Conservation (phyloP, 1,284 basidiomycete genomes). For the Flammula alnicola region DNA sequence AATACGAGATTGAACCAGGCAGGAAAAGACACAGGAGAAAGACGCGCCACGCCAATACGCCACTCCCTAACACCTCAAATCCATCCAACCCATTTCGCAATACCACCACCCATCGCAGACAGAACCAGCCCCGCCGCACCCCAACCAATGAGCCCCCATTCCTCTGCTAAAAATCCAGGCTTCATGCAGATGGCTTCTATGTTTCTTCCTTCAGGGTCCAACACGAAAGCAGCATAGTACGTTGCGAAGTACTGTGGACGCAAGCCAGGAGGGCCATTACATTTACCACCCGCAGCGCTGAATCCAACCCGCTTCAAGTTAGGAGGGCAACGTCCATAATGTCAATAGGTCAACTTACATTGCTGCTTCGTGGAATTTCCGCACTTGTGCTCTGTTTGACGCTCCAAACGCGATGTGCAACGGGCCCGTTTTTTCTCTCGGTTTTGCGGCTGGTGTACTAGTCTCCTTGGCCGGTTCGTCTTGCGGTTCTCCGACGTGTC, state of each 20-base stretch:
- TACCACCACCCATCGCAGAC: slow-evolving; percentile 9
- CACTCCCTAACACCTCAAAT: too few species aligned
- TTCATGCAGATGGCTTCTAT: slow-evolving; percentile 27
- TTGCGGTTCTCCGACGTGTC: too few species aligned
- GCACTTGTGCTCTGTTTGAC: slow-evolving; percentile 24
- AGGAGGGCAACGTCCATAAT: too few species aligned
- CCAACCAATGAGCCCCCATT: slow-evolving; percentile 22
- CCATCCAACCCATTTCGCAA: slow-evolving; percentile 15
- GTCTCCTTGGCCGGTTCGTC: too few species aligned
- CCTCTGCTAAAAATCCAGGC: slow-evolving; percentile 24
- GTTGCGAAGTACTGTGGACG: slow-evolving; percentile 25
- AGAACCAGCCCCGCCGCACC: slow-evolving; percentile 2
- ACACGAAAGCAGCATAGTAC: slow-evolving; percentile 28
- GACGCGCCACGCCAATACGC: too few species aligned
- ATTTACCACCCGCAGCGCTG: slow-evolving; percentile 28
- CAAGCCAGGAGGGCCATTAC: slow-evolving; percentile 28
- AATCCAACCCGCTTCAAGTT: background rate
- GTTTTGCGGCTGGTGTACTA: background rate
- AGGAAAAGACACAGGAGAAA: too few species aligned
- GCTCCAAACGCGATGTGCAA: slow-evolving; percentile 29
- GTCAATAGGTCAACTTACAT: slow-evolving; percentile 21
- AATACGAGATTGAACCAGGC: too few species aligned
- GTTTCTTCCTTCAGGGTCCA: slow-evolving; percentile 29
- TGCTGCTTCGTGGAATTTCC: slow-evolving; percentile 29
- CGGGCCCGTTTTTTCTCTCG: slow-evolving; percentile 9